phyloP scores from a whole-genome alignment of 192 early-diverging fungal species.

The Backusella westeae region DNA sequence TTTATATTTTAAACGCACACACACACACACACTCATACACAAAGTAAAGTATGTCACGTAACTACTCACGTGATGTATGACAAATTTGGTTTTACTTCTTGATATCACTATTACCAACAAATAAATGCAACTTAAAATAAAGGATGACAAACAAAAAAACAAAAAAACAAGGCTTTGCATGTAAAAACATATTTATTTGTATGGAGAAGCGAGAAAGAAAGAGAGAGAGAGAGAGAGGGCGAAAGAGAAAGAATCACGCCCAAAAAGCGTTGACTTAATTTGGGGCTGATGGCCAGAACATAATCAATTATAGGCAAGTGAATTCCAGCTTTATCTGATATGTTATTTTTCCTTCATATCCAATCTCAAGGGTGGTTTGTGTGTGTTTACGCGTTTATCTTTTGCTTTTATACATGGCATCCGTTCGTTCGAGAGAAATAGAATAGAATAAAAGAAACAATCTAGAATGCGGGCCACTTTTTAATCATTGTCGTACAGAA shows the following conservation, averaged over 20 bases:
- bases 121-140: neutral
- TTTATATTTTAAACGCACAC: conserved; percentile 8
- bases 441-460: no score
- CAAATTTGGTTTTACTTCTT: neutral
- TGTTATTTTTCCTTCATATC: no score
- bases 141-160: neutral
- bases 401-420: no score
- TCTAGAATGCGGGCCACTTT: no score
- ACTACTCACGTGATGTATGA: neutral
- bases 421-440: no score
- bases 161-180: neutral
- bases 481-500: neutral
- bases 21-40: no score
- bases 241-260: no score
- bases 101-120: neutral
- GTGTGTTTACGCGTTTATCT: no score
- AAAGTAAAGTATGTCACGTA: conserved; percentile 33
- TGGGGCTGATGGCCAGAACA: no score
- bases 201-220: neutral
- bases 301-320: no score
- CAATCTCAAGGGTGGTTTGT: no score
- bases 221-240: neutral
- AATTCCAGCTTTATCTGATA: no score
- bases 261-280: neutral
- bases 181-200: neutral